Base-by-base conservation (phyloP, 1,284 basidiomycete genomes). In the Filobasidium uniguttulatum region DNA sequence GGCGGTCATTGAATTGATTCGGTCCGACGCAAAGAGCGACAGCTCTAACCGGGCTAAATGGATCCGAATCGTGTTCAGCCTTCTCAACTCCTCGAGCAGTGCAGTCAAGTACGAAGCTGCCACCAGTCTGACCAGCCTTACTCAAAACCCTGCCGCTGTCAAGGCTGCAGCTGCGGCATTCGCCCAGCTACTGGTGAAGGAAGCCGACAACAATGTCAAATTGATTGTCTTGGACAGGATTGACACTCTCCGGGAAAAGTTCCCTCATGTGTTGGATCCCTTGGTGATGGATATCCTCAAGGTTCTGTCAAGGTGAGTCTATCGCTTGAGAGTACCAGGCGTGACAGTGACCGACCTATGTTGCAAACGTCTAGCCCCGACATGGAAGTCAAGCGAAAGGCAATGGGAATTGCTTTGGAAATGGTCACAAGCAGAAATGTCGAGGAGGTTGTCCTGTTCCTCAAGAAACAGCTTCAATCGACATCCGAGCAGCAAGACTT, bases 171-270 rank as follows among this genome's bases (percentile, higher is more conserved):
- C 89, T 0, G 79, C 82, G 10, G 85, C 81, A 52, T 82, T 96
- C 58, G 87, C 96, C 61, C 86, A 82, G 60, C 80, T 98, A 50
- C 82, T 91, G 52, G 77, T 85, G 64, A 93, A 91, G 72, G 91
- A 96, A 71, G 89, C 89, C 1, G 93, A 97, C 73, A 99, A 98
- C 74, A 99, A 98, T 61, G 93, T 97, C 70, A 98, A 98, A 71
- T 79, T 98, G 52, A 98, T 98, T 57, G 94, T 98, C 9, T 77
- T 99, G 29, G 88, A 94, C 64, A 81, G 94, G 43, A 80, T 99
- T 38, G 87, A 97, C 50, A 71, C 70, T 22, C 76, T 99, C 17
- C 80, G 88, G 30, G 73, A 80, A 25, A 88, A 84, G 63, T 90
- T 97, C 68, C 89, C 88, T 30, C 85, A 87, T 64, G 82, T 96